Evolutionary conservation across 139 green algal species (phyloP), one percentile per base, ranked within the genome.

Genomic region (Gonium pectorale): DNA sequence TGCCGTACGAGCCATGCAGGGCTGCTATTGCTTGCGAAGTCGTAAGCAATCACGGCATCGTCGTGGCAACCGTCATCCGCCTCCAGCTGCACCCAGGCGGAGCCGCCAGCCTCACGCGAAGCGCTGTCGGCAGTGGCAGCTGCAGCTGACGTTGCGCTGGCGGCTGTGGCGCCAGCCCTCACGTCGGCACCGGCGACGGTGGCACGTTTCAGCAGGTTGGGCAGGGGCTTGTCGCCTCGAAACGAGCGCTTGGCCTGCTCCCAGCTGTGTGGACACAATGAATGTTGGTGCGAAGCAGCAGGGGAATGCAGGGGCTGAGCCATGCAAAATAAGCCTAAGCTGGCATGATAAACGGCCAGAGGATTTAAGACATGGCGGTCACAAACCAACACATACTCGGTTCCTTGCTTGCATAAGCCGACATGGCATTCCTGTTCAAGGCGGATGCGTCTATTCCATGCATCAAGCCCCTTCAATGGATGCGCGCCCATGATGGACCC

Each of bases 241-340:
- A 82, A 82, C 26, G 5, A 13, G 17, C 74, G 74, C 40, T 82
- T 82, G 38, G 59, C 74, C 46, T 11, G 27, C 40, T 82, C 74
- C 74, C 74, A 82, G 27, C 74, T 82, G 74, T 22, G 27, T n/a
- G n/a, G n/a, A n/a, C n/a, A 33, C 59, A 66, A 9, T 17, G 7
- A 66, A 7, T n/a, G 7, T 9, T 29, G 19, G 7, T 17, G 31
- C 26, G n/a, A n/a, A n/a, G n/a, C n/a, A n/a, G n/a, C n/a, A n/a
- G n/a, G n/a, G n/a, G n/a, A n/a, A n/a, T n/a, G n/a, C n/a, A n/a
- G n/a, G n/a, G n/a, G n/a, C n/a, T n/a, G n/a, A n/a, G n/a, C n/a
- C n/a, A n/a, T n/a, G n/a, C n/a, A n/a, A n/a, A n/a, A n/a, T n/a
- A n/a, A n/a, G n/a, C n/a, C n/a, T n/a, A n/a, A n/a, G n/a, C n/a